phyloP scores from a whole-genome alignment of 768 basidiomycete species.

The Trametes cingulata region DNA sequence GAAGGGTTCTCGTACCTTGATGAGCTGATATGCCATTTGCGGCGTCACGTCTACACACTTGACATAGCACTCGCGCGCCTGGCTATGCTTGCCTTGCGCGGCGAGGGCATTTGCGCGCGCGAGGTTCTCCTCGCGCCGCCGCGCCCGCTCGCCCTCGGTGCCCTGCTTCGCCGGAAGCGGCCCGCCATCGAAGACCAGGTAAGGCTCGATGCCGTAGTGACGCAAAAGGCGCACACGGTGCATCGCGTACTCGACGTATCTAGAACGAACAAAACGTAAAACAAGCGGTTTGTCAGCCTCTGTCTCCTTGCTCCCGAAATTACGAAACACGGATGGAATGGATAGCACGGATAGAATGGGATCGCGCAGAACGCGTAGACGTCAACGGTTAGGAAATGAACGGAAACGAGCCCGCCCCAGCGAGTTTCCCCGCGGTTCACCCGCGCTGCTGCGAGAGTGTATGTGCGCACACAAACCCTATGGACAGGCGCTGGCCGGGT shows the following conservation, averaged over 20 bases:
- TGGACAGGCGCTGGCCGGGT: slow-evolving; percentile 1
- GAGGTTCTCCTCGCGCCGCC: slow-evolving; percentile 74
- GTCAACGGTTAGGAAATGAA: not conserved
- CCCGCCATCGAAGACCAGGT: slow-evolving; percentile 95
- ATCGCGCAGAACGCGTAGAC: not conserved
- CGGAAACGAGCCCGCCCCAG: not conserved
- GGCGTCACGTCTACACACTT: slow-evolving; percentile 96
- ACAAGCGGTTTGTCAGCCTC: slow-evolving; percentile 1
- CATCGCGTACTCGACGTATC: slow-evolving; percentile 98
- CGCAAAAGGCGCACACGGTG: slow-evolving; percentile 83
- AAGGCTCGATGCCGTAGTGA: slow-evolving; percentile 83
- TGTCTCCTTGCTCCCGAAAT: not conserved
- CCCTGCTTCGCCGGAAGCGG: slow-evolving; percentile 92
- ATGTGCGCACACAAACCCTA: not conserved
- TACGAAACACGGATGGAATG: not conserved
- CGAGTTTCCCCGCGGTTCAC: slow-evolving; percentile 16
- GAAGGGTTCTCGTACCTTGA: slow-evolving; percentile 66
- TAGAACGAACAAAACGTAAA: slow-evolving; percentile 46
- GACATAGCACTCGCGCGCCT: slow-evolving; percentile 86
- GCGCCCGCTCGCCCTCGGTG: slow-evolving; percentile 80
- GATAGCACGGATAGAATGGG: not conserved
- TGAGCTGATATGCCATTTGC: slow-evolving; percentile 95
- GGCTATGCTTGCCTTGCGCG: slow-evolving; percentile 72
- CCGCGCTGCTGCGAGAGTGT: not conserved
- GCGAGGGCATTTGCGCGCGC: slow-evolving; percentile 71